Conservation (phyloP, 495 filamentous ascomycete genomes). For the Tuber melanosporum region DNA sequence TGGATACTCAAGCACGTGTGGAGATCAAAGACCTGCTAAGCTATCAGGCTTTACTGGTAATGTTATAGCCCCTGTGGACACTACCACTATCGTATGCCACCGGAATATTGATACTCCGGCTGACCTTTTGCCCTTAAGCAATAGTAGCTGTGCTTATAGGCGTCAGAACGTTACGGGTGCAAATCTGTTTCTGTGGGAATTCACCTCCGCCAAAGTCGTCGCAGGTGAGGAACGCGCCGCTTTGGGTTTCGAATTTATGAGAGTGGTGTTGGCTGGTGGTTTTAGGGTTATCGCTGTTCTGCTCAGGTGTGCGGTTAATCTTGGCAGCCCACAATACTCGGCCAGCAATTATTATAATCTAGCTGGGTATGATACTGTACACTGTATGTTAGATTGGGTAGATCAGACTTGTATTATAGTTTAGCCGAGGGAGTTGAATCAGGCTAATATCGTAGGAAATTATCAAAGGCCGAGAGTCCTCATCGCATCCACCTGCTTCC, state of each 20-base stretch:
- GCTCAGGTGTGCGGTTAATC: neutral
- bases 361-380: neutral
- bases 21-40: neutral
- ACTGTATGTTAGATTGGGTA: neutral
- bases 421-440: neutral
- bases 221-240: neutral
- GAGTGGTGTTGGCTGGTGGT: neutral
- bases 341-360: neutral
- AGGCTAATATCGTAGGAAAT: neutral
- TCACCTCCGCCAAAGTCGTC: neutral
- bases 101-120: too few species aligned
- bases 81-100: too few species aligned
- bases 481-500: neutral
- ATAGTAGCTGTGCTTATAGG: too few species aligned
- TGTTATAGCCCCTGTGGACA: too few species aligned
- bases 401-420: neutral
- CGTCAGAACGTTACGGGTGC: too few species aligned
- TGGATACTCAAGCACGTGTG: neutral
- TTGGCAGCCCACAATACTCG: neutral
- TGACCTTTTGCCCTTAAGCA: too few species aligned
- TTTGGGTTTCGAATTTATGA: neutral
- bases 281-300: neutral
- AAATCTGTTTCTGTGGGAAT: neutral
- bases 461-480: neutral
- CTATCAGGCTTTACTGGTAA: neutral